phyloP scores from a whole-genome alignment of 2,329 filamentous ascomycete species.

The Botrytis hyacinthi region DNA sequence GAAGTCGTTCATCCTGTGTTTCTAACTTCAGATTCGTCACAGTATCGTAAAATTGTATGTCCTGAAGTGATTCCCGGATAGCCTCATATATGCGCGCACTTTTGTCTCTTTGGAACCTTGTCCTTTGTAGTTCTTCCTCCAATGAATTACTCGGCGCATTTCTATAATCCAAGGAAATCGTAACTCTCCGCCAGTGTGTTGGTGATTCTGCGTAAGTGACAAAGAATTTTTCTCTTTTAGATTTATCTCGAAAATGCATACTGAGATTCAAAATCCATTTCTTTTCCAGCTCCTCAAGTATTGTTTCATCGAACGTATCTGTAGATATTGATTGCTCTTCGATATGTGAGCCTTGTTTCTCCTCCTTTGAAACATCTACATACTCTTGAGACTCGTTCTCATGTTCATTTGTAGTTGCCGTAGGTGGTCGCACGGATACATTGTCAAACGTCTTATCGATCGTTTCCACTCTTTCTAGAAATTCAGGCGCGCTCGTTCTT shows the following conservation, averaged over 20 bases:
- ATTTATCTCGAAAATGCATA: constrained; percentile 96
- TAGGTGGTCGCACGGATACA: constrained; percentile 22
- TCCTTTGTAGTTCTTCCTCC: constrained; percentile 74
- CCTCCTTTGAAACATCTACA: constrained; percentile 34
- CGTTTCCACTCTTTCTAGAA: constrained; percentile 30
- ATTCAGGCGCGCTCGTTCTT: constrained; percentile 37
- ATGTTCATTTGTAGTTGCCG: constrained; percentile 25
- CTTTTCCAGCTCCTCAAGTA: constrained; percentile 79
- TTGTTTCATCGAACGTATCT: constrained; percentile 54
- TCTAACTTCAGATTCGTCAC: constrained; percentile 95
- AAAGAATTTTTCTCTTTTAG: constrained; percentile 95
- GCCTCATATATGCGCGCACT: constrained; percentile 90
- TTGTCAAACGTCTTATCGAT: constrained; percentile 28
- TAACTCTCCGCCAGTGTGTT: constrained; percentile 80
- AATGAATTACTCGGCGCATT: constrained; percentile 76
- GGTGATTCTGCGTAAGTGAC: constrained; percentile 85
- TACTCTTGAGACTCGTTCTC: constrained; percentile 31
- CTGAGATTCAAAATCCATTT: constrained; percentile 96
- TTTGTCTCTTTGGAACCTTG: constrained; percentile 87
- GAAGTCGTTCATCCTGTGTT: constrained; percentile 80
- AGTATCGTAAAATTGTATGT: constrained; percentile 94
- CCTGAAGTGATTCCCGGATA: constrained; percentile 84
- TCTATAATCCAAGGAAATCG: constrained; percentile 90
- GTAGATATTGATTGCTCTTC: constrained; percentile 36
- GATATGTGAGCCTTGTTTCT: constrained; percentile 30